Conservation (phyloP, 148 eudicot genomes). For the Amaranthus hypochondriacus region DNA sequence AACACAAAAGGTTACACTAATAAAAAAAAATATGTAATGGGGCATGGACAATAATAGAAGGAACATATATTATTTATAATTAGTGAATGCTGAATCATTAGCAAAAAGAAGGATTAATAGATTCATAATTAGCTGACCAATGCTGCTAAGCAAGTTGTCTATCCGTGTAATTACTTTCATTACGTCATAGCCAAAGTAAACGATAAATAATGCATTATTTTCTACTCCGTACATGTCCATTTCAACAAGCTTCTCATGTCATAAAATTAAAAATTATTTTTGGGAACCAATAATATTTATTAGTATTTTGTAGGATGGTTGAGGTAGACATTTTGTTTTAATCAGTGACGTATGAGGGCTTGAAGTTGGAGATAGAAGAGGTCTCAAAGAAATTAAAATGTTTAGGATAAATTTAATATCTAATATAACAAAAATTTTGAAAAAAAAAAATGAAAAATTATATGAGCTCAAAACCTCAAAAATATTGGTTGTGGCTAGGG, state of each 20-base stretch:
- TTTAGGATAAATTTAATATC: too few relatives aligned
- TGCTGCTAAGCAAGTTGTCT: neutral
- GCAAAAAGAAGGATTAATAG: conserved; percentile 5
- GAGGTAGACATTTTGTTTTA: too few relatives aligned
- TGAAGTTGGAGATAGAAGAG: too few relatives aligned
- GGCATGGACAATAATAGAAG: conserved; percentile 10
- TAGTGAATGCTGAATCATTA: conserved; percentile 17
- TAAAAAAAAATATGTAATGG: neutral
- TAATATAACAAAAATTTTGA: too few relatives aligned
- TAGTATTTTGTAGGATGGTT: too few relatives aligned
- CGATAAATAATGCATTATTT: neutral
- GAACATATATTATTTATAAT: neutral
- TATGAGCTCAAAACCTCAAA: too few relatives aligned
- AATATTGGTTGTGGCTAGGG: too few relatives aligned
- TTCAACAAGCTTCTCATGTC: neutral
- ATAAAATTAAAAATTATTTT: neutral
- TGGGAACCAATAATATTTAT: too few relatives aligned
- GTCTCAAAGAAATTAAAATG: too few relatives aligned
- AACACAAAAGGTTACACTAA: neutral
- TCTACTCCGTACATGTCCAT: neutral
- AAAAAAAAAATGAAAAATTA: too few relatives aligned
- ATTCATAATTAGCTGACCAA: neutral
- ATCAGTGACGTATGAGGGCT: too few relatives aligned
- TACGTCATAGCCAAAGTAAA: neutral
- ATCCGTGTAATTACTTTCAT: neutral